Evolutionary conservation across 2,329 filamentous ascomycete genomes (phyloP).

Genomic region (Ceratocystis cacaofunesta): DNA sequence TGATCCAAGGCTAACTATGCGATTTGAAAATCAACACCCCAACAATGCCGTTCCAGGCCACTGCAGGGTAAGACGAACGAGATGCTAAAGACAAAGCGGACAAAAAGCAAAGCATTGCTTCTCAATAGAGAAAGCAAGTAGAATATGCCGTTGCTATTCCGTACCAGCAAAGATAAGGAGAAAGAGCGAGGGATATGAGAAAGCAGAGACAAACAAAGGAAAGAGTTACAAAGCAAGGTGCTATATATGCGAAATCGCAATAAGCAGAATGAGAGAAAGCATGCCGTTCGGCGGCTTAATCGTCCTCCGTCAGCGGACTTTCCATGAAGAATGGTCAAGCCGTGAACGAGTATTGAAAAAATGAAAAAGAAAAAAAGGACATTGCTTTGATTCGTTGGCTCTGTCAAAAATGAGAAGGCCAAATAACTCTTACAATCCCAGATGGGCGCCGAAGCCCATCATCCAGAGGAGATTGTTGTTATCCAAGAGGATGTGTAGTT

Average conservation of each 20-base stretch:
- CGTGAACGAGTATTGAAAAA: background rate
- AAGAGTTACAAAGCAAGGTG: slow-evolving; percentile 8
- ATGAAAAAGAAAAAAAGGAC: background rate
- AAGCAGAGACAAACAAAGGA: slow-evolving; percentile 1
- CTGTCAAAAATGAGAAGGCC: background rate
- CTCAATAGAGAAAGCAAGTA: background rate
- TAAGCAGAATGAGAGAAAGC: background rate
- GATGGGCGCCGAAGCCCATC: background rate
- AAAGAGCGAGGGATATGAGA: background rate
- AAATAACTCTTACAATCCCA: background rate
- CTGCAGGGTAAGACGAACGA: background rate
- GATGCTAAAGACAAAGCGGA: background rate
- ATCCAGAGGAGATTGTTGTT: background rate
- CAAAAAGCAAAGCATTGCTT: background rate
- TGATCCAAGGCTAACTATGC: background rate
- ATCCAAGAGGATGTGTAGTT: background rate
- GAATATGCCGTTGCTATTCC: background rate
- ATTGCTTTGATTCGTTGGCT: background rate
- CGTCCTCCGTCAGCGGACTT: background rate
- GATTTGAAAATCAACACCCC: background rate
- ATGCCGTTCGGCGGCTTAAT: background rate
- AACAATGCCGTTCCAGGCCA: slow-evolving; percentile 5
- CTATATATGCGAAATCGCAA: background rate
- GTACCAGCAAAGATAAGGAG: background rate
- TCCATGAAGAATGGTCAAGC: background rate